Conservation (phyloP, 2,329 filamentous ascomycete genomes). For the Talaromyces amestolkiae region DNA sequence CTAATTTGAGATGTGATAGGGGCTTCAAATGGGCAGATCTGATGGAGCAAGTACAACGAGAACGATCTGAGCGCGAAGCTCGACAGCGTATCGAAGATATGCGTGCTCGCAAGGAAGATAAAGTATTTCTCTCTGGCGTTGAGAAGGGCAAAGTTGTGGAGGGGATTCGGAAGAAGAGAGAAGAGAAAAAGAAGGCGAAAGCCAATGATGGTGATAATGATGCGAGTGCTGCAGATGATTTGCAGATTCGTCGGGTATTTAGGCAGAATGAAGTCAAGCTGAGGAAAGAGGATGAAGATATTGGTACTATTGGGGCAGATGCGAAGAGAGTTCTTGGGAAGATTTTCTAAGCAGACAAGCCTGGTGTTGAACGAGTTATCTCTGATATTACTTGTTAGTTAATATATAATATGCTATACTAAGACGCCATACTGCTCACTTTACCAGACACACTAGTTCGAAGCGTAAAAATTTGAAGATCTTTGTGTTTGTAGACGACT, state of each 20-base stretch:
- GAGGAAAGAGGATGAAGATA: constrained; percentile 28
- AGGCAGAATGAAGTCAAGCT: constrained; percentile 41
- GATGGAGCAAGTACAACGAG: constrained; percentile 45
- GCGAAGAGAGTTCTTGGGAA: constrained; percentile 46
- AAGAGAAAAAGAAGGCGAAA: constrained; percentile 37
- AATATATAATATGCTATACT: not conserved
- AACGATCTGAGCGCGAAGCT: constrained; percentile 43
- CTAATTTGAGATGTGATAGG: not conserved
- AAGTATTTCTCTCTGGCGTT: constrained; percentile 44
- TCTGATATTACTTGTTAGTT: not conserved
- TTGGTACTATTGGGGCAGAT: constrained; percentile 34
- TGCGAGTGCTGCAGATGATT: constrained; percentile 14
- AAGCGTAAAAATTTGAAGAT: not conserved
- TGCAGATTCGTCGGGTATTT: constrained; percentile 37
- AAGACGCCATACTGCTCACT: not conserved
- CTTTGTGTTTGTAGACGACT: not conserved
- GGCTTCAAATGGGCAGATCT: constrained; percentile 46
- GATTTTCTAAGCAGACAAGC: constrained; percentile 39
- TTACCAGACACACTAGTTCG: not conserved
- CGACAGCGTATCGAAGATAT: constrained; percentile 43
- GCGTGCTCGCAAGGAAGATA: constrained; percentile 44
- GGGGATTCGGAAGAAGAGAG: constrained; percentile 46
- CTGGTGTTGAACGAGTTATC: not conserved
- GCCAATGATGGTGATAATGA: constrained; percentile 24
- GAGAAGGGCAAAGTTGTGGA: constrained; percentile 41